These are phyloP conservation scores for Cordyceps pruinosa DNA, from an alignment of 2,329 filamentous ascomycete genomes.

Conservation along the genomic window DNA sequence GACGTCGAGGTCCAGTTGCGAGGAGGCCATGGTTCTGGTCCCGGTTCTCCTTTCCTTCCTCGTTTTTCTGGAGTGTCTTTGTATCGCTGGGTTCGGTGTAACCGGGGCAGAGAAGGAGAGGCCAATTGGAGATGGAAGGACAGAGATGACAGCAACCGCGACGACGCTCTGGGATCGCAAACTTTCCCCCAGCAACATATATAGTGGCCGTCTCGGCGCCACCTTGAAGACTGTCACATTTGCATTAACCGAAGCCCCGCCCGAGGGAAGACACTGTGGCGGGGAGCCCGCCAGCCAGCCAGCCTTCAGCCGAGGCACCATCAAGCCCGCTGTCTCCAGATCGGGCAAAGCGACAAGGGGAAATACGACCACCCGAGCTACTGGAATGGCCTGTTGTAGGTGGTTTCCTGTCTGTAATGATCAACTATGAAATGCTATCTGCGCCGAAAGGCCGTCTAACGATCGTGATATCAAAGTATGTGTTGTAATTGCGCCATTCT, in stretches of 20 bases:
- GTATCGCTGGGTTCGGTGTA: background rate
- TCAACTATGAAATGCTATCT: background rate
- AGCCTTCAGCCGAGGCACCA: constrained; percentile 6
- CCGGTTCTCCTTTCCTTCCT: background rate
- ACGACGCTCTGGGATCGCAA: background rate
- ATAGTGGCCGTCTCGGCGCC: constrained; percentile 1
- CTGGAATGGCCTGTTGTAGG: background rate
- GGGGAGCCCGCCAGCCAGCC: background rate
- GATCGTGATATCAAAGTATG: background rate
- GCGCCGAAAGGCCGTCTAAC: background rate
- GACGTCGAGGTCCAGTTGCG: constrained; percentile 36
- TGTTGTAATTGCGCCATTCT: background rate
- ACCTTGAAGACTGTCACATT: background rate
- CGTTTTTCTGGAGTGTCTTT: background rate
- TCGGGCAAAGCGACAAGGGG: background rate
- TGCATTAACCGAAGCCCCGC: constrained; percentile 9
- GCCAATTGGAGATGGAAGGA: background rate
- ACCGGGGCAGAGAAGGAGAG: background rate
- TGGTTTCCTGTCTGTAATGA: background rate
- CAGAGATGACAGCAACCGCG: background rate
- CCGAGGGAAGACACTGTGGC: background rate
- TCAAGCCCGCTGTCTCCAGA: background rate
- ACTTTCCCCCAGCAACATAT: background rate
- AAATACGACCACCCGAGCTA: constrained; percentile 8
- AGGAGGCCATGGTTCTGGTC: background rate